Conservation (phyloP, 2,329 filamentous ascomycete genomes). For the Claviceps pusilla region DNA sequence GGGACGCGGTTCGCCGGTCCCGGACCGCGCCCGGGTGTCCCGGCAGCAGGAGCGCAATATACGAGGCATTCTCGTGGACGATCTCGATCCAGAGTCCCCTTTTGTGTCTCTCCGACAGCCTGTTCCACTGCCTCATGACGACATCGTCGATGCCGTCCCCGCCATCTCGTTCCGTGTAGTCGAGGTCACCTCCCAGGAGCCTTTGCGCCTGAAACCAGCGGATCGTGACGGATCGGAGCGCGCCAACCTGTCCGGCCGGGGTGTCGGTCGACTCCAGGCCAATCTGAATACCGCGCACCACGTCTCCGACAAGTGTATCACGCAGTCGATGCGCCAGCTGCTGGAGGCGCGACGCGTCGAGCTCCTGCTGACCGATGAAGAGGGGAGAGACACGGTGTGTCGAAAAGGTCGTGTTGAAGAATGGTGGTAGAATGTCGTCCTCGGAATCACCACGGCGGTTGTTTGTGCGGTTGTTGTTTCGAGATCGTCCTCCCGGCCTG, state of each 20-base stretch:
- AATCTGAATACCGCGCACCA: slow-evolving; percentile 45
- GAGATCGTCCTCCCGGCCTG: slow-evolving; percentile 1
- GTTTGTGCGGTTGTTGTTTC: slow-evolving; percentile 1
- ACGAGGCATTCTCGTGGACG: slow-evolving; percentile 37
- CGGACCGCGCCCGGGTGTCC: slow-evolving; percentile 10
- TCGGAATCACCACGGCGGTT: slow-evolving; percentile 12
- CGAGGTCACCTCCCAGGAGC: slow-evolving; percentile 17
- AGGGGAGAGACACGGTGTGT: slow-evolving; percentile 41
- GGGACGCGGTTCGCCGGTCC: slow-evolving; percentile 2
- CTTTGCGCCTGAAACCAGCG: slow-evolving; percentile 26
- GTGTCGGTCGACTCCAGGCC: slow-evolving; percentile 29
- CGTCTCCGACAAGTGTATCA: slow-evolving; percentile 41
- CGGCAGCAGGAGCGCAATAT: slow-evolving; percentile 36
- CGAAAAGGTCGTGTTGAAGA: slow-evolving; percentile 46
- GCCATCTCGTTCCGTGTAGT: slow-evolving; percentile 7
- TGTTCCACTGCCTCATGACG: slow-evolving; percentile 4
- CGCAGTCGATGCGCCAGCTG: slow-evolving; percentile 33
- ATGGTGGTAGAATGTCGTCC: slow-evolving; percentile 21
- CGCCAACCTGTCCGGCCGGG: slow-evolving; percentile 22
- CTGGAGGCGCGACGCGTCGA: slow-evolving; percentile 25
- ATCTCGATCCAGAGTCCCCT: slow-evolving; percentile 31
- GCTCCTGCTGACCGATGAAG: slow-evolving; percentile 26
- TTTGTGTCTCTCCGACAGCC: slow-evolving; percentile 12
- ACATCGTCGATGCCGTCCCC: slow-evolving; percentile 8
- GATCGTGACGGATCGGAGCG: slow-evolving; percentile 32